Evolutionary conservation across 768 basidiomycete genomes (phyloP), one percentile per base, ranked within the genome.

Genomic region (Nidularia pulvinata): DNA sequence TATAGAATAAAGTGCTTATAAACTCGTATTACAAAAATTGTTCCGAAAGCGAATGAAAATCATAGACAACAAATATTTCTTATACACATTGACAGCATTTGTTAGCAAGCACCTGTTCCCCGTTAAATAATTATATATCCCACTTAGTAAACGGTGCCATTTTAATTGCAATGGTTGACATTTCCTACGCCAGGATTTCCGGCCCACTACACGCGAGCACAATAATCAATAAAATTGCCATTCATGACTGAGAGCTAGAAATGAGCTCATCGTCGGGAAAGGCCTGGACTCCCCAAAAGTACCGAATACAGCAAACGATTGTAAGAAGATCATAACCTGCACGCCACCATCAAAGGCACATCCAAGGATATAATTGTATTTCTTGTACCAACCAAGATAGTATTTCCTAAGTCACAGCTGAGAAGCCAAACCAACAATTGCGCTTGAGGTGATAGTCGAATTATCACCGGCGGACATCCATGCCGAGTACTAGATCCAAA

Each of bases 341-440:
- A 82, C 80, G 7, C 85, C 85, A 30, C 85, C 85, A 59, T 86
- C 84, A 36, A 86, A 68, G 6, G 81, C 87, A 42, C 85, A 88
- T 32, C 84, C 84, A 3, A 88, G 66, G 39, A 86, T 80, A 60
- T 85, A 86, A 61, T 88, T 86, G 64, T 85, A 85, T 58, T 74
- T 76, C 60, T 80, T 78, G 67, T 85, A 89, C 86, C 86, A 90
- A 10, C 77, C 76, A 1, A 88, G 83, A 53, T 84, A 71, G 55
- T 79, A 77, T 39, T 67, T 75, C 34, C 85, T 71, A 19, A 87
- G 59, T 80, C 81, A 88, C 30, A 80, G 61, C 51, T 88, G 87
- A 1, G 86, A 86, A 36, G 78, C 56, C 53, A 88, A 59, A 35
- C 78, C 86, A 11, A 86, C 64, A 51, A 81, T 65, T 49, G 83